Percentiles rank a stretch among this genome's conserved stretches.
These are phyloP conservation scores for Auricularia sp. DNA, from an alignment of 768 basidiomycete genomes.

Conservation along the genomic window DNA sequence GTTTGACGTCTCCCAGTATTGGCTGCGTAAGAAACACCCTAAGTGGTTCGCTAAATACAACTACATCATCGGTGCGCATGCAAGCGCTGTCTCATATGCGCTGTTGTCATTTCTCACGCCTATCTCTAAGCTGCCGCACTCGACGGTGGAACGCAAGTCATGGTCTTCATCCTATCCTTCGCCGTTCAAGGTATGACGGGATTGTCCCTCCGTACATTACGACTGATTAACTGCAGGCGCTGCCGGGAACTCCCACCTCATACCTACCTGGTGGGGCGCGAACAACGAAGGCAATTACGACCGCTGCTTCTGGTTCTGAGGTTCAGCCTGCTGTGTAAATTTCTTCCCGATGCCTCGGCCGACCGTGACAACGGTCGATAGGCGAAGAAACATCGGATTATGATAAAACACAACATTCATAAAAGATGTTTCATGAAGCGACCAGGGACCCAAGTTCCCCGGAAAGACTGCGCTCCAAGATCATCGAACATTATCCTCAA, in stretches of 20 bases:
- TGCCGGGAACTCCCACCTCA: slow-evolving; percentile 33
- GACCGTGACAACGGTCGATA: not conserved
- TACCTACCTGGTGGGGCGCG: slow-evolving; percentile 50
- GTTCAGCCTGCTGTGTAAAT: not conserved
- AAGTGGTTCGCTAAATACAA: slow-evolving; percentile 33
- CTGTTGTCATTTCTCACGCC: not conserved
- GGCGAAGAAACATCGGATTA: not conserved
- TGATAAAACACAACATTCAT: too few species aligned
- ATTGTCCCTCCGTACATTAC: slow-evolving; percentile 2
- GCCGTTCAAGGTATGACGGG: slow-evolving; percentile 39
- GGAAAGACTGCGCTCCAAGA: too few species aligned
- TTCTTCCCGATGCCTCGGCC: not conserved
- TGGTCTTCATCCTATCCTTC: slow-evolving; percentile 43
- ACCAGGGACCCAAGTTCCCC: too few species aligned
- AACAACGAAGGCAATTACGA: slow-evolving; percentile 38
- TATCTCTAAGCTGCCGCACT: slow-evolving; percentile 27
- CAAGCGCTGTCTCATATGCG: not conserved
- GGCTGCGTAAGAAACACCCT: slow-evolving; percentile 33
- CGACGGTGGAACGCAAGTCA: slow-evolving; percentile 42
- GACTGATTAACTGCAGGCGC: not conserved
- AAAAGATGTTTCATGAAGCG: too few species aligned
- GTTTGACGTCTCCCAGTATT: slow-evolving; percentile 21
- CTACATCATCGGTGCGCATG: slow-evolving; percentile 25
- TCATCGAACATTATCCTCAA: too few species aligned
- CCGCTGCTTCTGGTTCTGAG: slow-evolving; percentile 4